Evolutionary conservation across 306 rosid species (phyloP), one percentile per base, ranked within the genome.

Genomic region (Medicago ruthenica): DNA sequence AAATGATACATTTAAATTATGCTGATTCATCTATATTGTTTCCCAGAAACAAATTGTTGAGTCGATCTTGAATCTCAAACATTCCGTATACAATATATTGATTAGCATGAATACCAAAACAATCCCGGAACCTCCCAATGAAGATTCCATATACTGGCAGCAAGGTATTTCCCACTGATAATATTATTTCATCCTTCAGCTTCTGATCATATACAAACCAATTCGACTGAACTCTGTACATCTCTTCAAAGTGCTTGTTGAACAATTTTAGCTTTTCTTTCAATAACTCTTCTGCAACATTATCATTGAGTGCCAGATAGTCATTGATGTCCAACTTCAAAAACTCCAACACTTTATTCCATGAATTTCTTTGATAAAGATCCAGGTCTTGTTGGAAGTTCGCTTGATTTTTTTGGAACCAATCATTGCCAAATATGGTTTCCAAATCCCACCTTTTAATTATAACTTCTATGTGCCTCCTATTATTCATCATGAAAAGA

Each of bases 311-410:
- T 17, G 17, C 58, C 22, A 7, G 2, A 3, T 9, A n/a, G 0
- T 7, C 44, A n/a, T 20, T 9, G 2, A 37, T 87, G 13, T 90
- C 95, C 6, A 79, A 39, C 76, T 82, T 90, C 79, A 93, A 48
- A 54, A 84, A 74, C 6, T 79, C 82, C 44, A 84, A 3, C 27
- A 88, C 80, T 76, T 85, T 85, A 68, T 77, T 85, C 96, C 96
- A 93, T 10, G 98, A 80, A 68, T 84, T 18, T 42, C 40, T 76
- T 0, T 5, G 8, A 77, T 77, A 77, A n/a, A 68, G 70, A 17
- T 77, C 44, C 21, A 67, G 48, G 62, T 14, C 17, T 70, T 86
- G 88, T 53, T 82, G 67, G 21, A 80, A 40, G 67, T 87, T 87
- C 0, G 70, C 85, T 0, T 70, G 60, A 87, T 82, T 86, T 48